Conservation (phyloP, 78 protist species). For the Chrysochromulina tobinii region DNA sequence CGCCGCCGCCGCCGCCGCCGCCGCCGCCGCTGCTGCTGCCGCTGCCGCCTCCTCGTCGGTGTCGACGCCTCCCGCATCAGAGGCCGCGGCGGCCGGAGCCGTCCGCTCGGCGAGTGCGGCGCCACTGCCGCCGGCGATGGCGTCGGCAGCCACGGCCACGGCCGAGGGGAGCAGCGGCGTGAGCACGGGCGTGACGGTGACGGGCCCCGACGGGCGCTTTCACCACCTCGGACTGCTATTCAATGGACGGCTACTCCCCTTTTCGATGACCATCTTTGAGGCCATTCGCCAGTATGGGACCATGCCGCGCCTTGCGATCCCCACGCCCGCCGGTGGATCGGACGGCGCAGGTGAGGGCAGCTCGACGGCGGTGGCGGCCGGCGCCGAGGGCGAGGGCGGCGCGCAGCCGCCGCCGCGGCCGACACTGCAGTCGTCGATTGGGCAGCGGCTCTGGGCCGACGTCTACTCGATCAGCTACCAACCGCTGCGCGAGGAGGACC, state of each 20-base stretch:
- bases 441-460: not conserved
- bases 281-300: not conserved
- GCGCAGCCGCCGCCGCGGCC: too few relatives aligned
- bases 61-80: not conserved
- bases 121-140: not conserved
- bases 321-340: not conserved
- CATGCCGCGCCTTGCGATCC: too few relatives aligned
- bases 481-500: too few relatives aligned
- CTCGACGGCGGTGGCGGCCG: not conserved
- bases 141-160: not conserved
- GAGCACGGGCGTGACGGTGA: not conserved
- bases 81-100: not conserved
- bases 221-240: not conserved
- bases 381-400: not conserved
- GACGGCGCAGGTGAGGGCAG: not conserved
- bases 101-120: not conserved
- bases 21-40: not conserved
- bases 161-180: not conserved
- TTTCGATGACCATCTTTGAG: not conserved
- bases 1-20: not conserved
- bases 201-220: not conserved
- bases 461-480: not conserved
- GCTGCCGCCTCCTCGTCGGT: not conserved
- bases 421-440: not conserved
- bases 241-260: slow-evolving; percentile 8